Evolutionary conservation across 805 yeast species (phyloP), one percentile per base, ranked within the genome.

Genomic region (Candida pseudoglaebosa): DNA sequence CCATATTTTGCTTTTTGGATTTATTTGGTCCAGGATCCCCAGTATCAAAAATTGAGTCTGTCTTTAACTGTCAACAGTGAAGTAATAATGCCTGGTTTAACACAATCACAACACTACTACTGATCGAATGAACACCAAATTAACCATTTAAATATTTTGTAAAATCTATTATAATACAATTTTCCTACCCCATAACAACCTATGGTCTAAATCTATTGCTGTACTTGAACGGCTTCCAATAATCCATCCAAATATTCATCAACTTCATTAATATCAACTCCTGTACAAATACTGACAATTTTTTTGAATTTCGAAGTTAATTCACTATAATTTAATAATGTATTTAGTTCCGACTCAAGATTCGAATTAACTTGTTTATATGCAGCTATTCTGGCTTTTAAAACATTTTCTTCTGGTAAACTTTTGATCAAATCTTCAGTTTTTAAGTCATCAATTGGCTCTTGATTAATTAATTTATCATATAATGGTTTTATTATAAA

Each of bases 271-370:
- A 84, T 85, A 34, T 80, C 89, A 19, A 88, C 91, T 18, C 93
- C 93, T 3, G 96, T 84, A 66, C 98, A 90, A 37, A 88, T 69
- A 19, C 95, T 80, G 26, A 91, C 89, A 13, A 91, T 96, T 50
- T 85, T 75, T 51, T 93, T 81, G 65, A 89, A 93, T 59, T 91
- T 91, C 14, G 67, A 57, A 13, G 73, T 66, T 41, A 68, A 58
- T 41, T 56, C 62, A 36, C 64, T 59, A 49, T 68, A 68, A 48
- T 68, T 67, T 28, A 51, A 70, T 45, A 89, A 71, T 7, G 65
- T 68, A 24, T 61, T 63, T 29, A 87, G 70, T 35, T 84, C 72
- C 2, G 58, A 54, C 24, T 71, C 65, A 41, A 93, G 66, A 32
- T 67, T 67, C 4, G 60, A 61, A 51, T 85, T 85, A 53, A 91